These are phyloP conservation scores for Termitomyces sp. DNA, from an alignment of 768 basidiomycete genomes.

Conservation along the genomic window DNA sequence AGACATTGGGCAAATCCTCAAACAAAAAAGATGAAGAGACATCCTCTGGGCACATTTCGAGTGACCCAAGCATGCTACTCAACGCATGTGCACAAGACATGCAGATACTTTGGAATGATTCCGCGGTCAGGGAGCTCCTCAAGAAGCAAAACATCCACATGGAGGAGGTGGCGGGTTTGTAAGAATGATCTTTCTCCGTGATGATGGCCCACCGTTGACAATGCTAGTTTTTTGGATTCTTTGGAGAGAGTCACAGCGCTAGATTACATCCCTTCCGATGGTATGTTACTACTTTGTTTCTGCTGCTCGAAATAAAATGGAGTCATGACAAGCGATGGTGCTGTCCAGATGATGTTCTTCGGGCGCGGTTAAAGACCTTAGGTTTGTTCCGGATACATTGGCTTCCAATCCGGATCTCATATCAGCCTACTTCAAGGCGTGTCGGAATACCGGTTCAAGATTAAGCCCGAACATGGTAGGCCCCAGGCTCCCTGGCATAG, in stretches of 20 bases:
- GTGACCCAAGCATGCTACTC: constrained; percentile 53
- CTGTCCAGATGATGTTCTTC: constrained; percentile 59
- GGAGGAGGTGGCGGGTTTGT: constrained; percentile 74
- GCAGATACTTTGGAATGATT: constrained; percentile 57
- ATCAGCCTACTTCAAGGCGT: constrained; percentile 36
- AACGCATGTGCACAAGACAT: constrained; percentile 61
- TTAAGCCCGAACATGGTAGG: constrained; percentile 35
- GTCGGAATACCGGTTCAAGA: constrained; percentile 65
- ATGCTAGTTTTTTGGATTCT: constrained; percentile 63
- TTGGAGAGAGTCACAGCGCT: constrained; percentile 55
- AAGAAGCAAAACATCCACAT: constrained; percentile 47
- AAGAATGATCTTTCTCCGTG: constrained; percentile 20
- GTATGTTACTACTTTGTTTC: constrained; percentile 25
- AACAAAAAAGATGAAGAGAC: constrained; percentile 18
- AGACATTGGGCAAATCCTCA: constrained; percentile 31
- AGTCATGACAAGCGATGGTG: not conserved
- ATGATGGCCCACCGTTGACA: not conserved
- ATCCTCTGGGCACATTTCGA: constrained; percentile 39
- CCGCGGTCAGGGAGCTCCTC: constrained; percentile 45
- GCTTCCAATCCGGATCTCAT: not conserved
- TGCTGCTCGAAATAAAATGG: not conserved
- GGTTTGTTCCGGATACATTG: constrained; percentile 19
- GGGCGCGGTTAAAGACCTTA: constrained; percentile 60
- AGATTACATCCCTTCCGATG: constrained; percentile 64
- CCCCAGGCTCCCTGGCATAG: not conserved